Evolutionary conservation across 345 rosid species (phyloP), one percentile per base, ranked within the genome.

Genomic region (Erysimum cheiranthoides): DNA sequence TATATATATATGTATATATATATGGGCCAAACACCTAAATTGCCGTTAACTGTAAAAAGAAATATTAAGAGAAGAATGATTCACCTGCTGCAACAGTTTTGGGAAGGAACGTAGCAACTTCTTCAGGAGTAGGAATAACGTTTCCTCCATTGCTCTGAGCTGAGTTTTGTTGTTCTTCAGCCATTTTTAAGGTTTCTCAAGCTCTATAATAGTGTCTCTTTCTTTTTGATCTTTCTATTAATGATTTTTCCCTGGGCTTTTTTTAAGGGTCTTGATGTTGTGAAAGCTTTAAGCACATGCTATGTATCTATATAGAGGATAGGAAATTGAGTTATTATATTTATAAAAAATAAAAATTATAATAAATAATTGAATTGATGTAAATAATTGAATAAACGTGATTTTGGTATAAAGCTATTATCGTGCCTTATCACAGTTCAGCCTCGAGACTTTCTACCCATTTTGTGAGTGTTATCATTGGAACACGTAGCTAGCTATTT

Each of bases 11-110:
- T 21, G 1, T 31, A 31, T 32, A n/a, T 47, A n/a, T 47, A 47
- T 14, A 30, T 54, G 32, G 46, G 38, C 47, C 30, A 38, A 18
- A 18, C 21, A 13, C 6, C 36, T 51, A 21, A 8, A 50, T 12
- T 16, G 7, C 34, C 6, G 71, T 36, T 14, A 36, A 56, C 30
- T 54, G 42, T 30, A n/a, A 28, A n/a, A 69, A 16, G 1, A 28
- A 11, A 3, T 32, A 73, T 13, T 6, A 46, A 35, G 25, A 8
- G 66, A 57, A 38, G 39, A 38, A 46, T 6, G 10, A 30, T 40
- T 76, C 5, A 79, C 82, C 82, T 70, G 69, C 67, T 4, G 46
- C 59, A 4, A 79, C 82, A 60, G 76, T 76, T 52, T 79, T 64
- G 45, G 46, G 82, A 3, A 79, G 49, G 50, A 79, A 74, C 4